Evolutionary conservation across 164 flowering plant species (phyloP), one percentile per base, ranked within the genome.

Genomic region (Stephania japonica): DNA sequence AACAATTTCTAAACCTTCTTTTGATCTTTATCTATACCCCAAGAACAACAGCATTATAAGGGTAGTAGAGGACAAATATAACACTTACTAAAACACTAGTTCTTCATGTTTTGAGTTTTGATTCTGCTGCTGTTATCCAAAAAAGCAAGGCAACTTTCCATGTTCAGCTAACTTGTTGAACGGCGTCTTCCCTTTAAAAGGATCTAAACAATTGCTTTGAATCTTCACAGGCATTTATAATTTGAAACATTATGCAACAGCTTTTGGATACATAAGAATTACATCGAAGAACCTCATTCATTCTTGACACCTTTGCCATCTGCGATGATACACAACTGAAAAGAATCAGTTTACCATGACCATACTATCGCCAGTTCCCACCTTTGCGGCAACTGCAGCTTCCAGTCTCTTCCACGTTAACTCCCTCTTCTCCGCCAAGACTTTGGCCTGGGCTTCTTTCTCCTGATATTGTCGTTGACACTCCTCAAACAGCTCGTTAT

Each of bases 351-450:
- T 82, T 73, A 75, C 83, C 76, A 81, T 79, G 43, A 81, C 83
- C 85, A 82, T 84, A 53, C 83, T 87, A 42, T 84, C 89, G 65
- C 78, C 84, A 67, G 78, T 83, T 18, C 79, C 83, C 59, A 73
- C 75, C 68, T 83, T 78, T 26, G 87, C 87, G 3, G 87, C 84
- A 10, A 75, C 88, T 26, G 69, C 90, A 44, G 83, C 90, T 66
- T 87, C 91, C 64, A 91, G 82, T 78, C 85, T 86, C 80, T 84
- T 83, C 97, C 97, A 91, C 18, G 86, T 80, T 76, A 87, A 68
- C 27, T 84, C 84, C 27, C 97, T 79, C 68, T 78, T 86, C 75
- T 91, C 90, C 64, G 86, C 84, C 75, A 87, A 67, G 18, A 78
- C 88, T 73, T 75, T 77, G 72, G 91, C 88, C 64, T 67, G 79